Evolutionary conservation across 257 asterid genomes (phyloP), one percentile per base, ranked within the genome.

Genomic region (Voacanga thouarsii): DNA sequence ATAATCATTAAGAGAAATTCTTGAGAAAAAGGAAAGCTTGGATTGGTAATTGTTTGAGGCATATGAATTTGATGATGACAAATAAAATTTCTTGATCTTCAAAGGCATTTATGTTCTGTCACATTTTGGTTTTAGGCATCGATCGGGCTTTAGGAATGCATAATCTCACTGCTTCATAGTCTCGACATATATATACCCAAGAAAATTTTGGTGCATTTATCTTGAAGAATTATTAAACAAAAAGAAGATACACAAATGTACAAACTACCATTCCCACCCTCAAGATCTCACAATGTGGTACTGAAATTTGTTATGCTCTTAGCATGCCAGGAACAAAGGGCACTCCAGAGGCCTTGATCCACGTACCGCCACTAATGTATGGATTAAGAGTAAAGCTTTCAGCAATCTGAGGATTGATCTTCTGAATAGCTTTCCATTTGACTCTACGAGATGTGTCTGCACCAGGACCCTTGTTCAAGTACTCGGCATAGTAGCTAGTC

Each of bases 401-500:
- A 51, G 80, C 84, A 39, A 67, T 18, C 7, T 82, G 43, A 11
- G 80, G 79, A 59, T 74, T 45, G 1, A 84, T 67, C 16, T 77
- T 63, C 72, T 80, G 11, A 55, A 80, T 80, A 23, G 80, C 85
- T n/a, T 19, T 47, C 87, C 87, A 84, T 43, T 12, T 57, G 3
- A 81, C 85, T 53, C 87, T 75, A 0, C 24, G 7, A 5, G 18
- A 6, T 14, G 75, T 70, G 10, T 64, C 69, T 15, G 81, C 44
- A 12, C 87, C 87, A 5, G 65, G 26, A 15, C 87, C 87, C 15
- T 60, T 72, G 47, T 84, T 84, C 57, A 72, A 74, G 64, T 45
- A 81, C 49, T 81, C 83, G 2, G 59, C 85, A 59, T 84, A 84
- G 14, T 33, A 78, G 18, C 50, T 30, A 4, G 87, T 84, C 41